These are phyloP conservation scores for Cladophialophora carrionii DNA, from an alignment of 2,329 filamentous ascomycete genomes.

Conservation along the genomic window DNA sequence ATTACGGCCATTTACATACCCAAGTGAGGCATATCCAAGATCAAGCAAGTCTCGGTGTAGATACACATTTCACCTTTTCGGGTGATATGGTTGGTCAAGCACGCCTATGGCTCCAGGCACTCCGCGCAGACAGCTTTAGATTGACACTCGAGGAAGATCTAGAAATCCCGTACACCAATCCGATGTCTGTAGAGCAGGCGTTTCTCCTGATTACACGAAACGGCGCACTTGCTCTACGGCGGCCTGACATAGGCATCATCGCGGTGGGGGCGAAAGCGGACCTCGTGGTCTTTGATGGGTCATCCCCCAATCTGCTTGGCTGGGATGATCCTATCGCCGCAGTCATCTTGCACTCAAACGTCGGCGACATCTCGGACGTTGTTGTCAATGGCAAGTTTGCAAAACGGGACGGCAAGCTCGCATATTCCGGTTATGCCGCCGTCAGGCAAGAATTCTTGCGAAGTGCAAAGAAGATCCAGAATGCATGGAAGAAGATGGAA, in stretches of 20 bases:
- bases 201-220: constrained; percentile 60
- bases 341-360: constrained; percentile 57
- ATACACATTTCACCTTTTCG: constrained; percentile 59
- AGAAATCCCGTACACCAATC: constrained; percentile 52
- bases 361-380: constrained; percentile 58
- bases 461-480: not conserved
- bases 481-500: not conserved
- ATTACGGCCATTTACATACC: constrained; percentile 60
- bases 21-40: constrained; percentile 52
- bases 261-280: constrained; percentile 58
- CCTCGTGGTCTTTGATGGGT: constrained; percentile 55
- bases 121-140: constrained; percentile 41
- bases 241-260: constrained; percentile 57
- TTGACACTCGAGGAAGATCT: not conserved
- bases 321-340: constrained; percentile 59
- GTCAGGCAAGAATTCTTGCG: not conserved
- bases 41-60: constrained; percentile 58
- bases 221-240: constrained; percentile 57
- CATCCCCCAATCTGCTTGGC: constrained; percentile 5
- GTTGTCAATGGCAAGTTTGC: constrained; percentile 55
- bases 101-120: constrained; percentile 58
- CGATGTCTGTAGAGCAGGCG: constrained; percentile 59
- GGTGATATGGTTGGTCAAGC: constrained; percentile 58
- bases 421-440: not conserved
- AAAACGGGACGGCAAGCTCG: constrained; percentile 52